Percentiles rank a stretch among this genome's conserved stretches.
Conservation (phyloP, 169 alveolate genomes). For the Cryptosporidium ryanae region DNA sequence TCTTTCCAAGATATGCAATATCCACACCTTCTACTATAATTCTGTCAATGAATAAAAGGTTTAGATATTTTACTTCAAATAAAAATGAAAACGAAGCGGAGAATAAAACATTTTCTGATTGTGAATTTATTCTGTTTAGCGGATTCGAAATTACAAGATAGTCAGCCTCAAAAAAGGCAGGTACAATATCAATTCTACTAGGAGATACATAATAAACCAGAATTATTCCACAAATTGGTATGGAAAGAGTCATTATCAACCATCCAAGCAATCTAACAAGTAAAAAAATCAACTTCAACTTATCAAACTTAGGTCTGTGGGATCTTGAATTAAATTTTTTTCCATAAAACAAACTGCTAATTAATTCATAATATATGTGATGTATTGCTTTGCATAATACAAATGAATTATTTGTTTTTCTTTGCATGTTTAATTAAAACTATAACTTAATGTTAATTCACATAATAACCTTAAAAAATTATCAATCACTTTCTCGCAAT, state of each 20-base stretch:
- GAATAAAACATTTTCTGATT: slow-evolving; percentile 11
- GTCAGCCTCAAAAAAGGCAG: slow-evolving; percentile 34
- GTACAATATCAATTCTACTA: slow-evolving; percentile 46
- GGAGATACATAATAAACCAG: slow-evolving; percentile 49
- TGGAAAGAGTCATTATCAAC: slow-evolving; percentile 22
- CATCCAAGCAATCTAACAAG: slow-evolving; percentile 34
- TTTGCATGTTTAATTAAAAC: neutral
- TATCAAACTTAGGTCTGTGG: slow-evolving; percentile 8
- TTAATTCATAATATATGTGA: slow-evolving; percentile 41
- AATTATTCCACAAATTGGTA: slow-evolving; percentile 60
- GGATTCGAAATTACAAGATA: slow-evolving; percentile 58
- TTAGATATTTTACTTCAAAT: slow-evolving; percentile 36
- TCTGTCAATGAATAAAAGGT: slow-evolving; percentile 28
- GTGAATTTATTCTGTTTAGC: slow-evolving; percentile 20
- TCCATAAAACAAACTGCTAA: slow-evolving; percentile 60
- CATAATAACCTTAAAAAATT: neutral
- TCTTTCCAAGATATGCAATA: slow-evolving; percentile 56
- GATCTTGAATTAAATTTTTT: slow-evolving; percentile 5
- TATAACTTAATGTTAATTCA: neutral
- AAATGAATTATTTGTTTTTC: slow-evolving; percentile 5
- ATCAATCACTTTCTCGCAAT: neutral
- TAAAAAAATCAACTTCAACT: neutral
- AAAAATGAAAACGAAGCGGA: slow-evolving; percentile 48
- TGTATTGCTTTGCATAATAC: neutral
- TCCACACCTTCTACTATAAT: slow-evolving; percentile 45